Percentiles rank a stretch among this genome's conserved stretches.
phyloP scores from a whole-genome alignment of 1,139 yeast species.

The Starmera stellimalicola region DNA sequence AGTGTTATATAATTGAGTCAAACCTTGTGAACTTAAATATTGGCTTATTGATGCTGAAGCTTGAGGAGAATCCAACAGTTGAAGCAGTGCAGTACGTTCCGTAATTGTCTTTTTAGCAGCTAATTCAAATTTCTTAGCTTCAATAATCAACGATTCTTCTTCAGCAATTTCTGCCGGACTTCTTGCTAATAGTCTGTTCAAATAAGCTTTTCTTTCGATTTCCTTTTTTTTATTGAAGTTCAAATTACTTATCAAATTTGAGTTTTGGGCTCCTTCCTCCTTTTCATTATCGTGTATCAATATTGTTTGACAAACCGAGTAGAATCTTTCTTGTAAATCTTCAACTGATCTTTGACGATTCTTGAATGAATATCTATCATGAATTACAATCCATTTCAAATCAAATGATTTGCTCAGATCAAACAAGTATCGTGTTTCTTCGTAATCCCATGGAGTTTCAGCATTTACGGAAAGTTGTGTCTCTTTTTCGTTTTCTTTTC shows the following conservation, averaged over 20 bases:
- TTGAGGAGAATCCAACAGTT: conserved; percentile 82
- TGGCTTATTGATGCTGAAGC: conserved; percentile 69
- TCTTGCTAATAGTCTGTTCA: conserved; percentile 66
- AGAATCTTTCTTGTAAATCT: conserved; percentile 78
- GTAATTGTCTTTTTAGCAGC: conserved; percentile 84
- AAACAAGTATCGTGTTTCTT: conserved; percentile 71
- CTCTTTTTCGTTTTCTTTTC: conserved; percentile 2
- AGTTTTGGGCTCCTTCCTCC: conserved; percentile 31
- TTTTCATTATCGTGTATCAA: conserved; percentile 32
- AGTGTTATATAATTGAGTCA: conserved; percentile 76
- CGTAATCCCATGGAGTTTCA: conserved; percentile 48
- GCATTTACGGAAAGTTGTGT: too few species aligned
- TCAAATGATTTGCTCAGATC: conserved; percentile 66
- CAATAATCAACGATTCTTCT: conserved; percentile 88
- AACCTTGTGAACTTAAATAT: conserved; percentile 80
- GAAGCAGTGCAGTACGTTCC: conserved; percentile 74
- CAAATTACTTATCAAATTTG: conserved; percentile 36
- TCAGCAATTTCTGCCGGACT: conserved; percentile 97
- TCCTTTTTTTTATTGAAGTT: conserved; percentile 62
- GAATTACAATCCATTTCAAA: conserved; percentile 77
- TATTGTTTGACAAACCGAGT: conserved; percentile 42
- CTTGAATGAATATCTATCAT: conserved; percentile 56
- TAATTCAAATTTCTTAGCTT: conserved; percentile 85
- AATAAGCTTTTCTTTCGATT: conserved; percentile 67
- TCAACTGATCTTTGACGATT: conserved; percentile 36